Conservation (phyloP, 2,329 filamentous ascomycete species). For the Alternaria sp. region DNA sequence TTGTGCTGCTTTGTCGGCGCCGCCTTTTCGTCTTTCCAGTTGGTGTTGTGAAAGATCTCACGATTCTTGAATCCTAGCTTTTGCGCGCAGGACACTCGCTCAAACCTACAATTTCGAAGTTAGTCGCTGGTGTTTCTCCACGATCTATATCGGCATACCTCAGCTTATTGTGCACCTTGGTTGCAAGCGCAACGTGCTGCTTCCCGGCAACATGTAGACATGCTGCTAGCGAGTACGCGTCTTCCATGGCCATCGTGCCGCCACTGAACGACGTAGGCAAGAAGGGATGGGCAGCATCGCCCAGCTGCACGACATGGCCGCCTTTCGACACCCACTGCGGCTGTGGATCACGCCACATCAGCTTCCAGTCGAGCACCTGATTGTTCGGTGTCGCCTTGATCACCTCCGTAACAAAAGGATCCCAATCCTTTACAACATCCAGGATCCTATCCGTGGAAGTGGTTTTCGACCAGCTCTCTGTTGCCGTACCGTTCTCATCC, state of each 20-base stretch:
- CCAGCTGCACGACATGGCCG: conserved; percentile 45
- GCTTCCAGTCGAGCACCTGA: conserved; percentile 56
- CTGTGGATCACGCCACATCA: conserved; percentile 58
- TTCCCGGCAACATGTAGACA: conserved; percentile 9
- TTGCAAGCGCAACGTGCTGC: background rate
- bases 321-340: conserved; percentile 52
- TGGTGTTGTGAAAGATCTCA: conserved; percentile 2
- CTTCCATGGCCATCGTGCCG: conserved; percentile 59
- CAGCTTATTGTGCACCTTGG: conserved; percentile 26
- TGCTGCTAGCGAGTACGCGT: conserved; percentile 29
- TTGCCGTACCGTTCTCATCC: background rate
- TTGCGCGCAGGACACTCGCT: conserved; percentile 15
- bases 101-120: background rate
- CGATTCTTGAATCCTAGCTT: conserved; percentile 14
- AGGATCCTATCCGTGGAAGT: background rate
- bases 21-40: conserved; percentile 2
- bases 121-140: background rate
- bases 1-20: conserved; percentile 2
- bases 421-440: conserved; percentile 6
- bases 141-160: background rate
- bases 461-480: background rate
- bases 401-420: background rate
- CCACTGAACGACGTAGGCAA: conserved; percentile 59
- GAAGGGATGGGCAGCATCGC: conserved; percentile 59
- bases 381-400: background rate